Evolutionary conservation across 176 grass and related monocot genomes (phyloP), one percentile per base, ranked within the genome.

Genomic region (Zea luxurians): DNA sequence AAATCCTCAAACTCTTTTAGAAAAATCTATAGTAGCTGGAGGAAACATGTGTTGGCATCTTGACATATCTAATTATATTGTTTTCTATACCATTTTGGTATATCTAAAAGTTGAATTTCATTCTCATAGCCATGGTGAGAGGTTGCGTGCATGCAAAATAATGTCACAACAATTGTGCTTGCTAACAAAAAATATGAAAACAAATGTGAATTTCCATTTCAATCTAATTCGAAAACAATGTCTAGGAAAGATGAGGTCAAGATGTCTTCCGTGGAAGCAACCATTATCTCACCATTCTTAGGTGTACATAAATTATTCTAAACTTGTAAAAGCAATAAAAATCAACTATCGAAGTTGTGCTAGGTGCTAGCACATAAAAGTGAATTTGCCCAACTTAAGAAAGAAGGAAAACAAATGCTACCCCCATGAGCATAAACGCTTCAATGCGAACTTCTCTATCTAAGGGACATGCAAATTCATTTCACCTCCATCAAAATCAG

Each of bases 381-480:
- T 17, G 50, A 76, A 15, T 58, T 58, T 74, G 13, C 13, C 47
- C 62, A 87, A 59, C n/a, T 59, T 68, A 84, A 49, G 34, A 82
- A 71, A 70, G 58, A 80, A 59, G 12, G 75, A 84, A 84, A 12
- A 44, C 13, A 80, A 71, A 77, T 70, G 76, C 21, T 97, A 97
- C 95, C 95, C 95, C 95, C 95, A 97, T 94, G 66, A 97, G 91
- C 89, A 90, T 94, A 77, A 97, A 85, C 27, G 95, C 95, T 89
- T 97, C 95, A 62, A 91, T 94, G 49, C 95, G 91, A 81, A 91
- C 95, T 94, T 97, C 95, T 97, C 95, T 77, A 91, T 97, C 85
- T 97, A 91, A 63, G 95, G 95, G 46, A 97, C 91, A 85, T 97
- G 95, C 80, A 97, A 84, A 82, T 97, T 97, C 95, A 97, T 97